Conservation (phyloP, 176 grass and related monocot genomes). For the Chloris gayana region DNA sequence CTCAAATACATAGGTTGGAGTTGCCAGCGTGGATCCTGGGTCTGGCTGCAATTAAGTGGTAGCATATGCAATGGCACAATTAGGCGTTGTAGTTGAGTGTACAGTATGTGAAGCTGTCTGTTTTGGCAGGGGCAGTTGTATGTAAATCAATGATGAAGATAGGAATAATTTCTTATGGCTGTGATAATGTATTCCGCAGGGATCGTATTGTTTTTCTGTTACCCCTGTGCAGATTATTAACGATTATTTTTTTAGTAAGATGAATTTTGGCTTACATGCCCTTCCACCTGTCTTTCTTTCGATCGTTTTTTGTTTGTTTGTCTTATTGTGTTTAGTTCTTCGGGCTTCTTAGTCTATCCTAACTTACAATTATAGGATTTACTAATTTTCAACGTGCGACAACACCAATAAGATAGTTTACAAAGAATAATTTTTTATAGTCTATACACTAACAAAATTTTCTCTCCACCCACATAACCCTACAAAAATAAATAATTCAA, state of each 20-base stretch:
- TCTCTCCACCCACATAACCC: no score
- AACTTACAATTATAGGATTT: no score
- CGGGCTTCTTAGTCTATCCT: no score
- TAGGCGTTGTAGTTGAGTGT: constrained; percentile 14
- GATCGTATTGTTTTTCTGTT: not conserved
- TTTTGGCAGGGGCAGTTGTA: not conserved
- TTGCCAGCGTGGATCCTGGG: not conserved
- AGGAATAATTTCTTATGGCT: not conserved
- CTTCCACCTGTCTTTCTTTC: no score
- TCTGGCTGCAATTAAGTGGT: not conserved
- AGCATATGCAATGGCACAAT: not conserved
- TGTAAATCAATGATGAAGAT: not conserved
- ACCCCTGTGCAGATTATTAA: not conserved
- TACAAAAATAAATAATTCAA: no score
- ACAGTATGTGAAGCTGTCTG: not conserved
- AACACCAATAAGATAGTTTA: no score
- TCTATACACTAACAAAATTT: no score
- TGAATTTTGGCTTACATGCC: no score
- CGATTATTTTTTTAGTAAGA: not conserved
- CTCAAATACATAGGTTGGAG: not conserved
- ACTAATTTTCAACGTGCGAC: no score
- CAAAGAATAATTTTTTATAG: no score
- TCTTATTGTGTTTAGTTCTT: no score
- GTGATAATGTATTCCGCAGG: not conserved
- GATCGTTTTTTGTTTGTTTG: no score